Evolutionary conservation across 1,284 basidiomycete species (phyloP), one percentile per base, ranked within the genome.

Genomic region (Veloboletus limbatus): DNA sequence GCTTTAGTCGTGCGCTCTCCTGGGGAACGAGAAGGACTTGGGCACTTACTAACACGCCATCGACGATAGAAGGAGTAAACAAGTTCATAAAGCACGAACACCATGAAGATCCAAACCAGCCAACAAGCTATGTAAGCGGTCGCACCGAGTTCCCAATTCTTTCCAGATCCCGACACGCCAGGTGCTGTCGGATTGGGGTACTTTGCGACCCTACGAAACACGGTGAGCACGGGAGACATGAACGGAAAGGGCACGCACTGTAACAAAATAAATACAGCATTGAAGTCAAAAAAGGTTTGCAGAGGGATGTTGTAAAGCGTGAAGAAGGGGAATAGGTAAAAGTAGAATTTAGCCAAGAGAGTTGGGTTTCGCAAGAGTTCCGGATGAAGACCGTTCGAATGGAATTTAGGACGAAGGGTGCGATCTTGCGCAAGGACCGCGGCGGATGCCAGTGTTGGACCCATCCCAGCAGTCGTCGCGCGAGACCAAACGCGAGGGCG

Each of bases 261-360:
- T 44, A 89, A 62, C 56, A 91, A 63, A 54, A 88, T 79, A 69
- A 80, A 91, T 57, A 82, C 82, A 59, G 81, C 79, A 62, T 89
- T 89, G 67, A 90, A 88, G 60, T 91, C 88, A 62, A 91, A 81
- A 59, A 83, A 90, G 2, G 83, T 81, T 66, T 91, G 88, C 14
- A 88, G 62, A 17, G 79, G 79, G 34, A 91, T 69, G 60, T 88
- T 83, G 17, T 76, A 79, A 62, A 89, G 81, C 5, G 81, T 75
- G 54, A 88, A 67, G 26, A 89, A 37, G 18, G 83, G 85, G 60
- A 80, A 82, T 22, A 85, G 56, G 57, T 77, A 81, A 64, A 80
- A 89, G 62, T 82, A 81, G 28, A 85, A 56, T 51, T 71, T 77
- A 52, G 76, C 75, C 55, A 69, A 70, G 57, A 66, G 60, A 24